These are phyloP conservation scores for Ceratocystis destructans DNA, from an alignment of 2,329 filamentous ascomycete species.

Conservation along the genomic window DNA sequence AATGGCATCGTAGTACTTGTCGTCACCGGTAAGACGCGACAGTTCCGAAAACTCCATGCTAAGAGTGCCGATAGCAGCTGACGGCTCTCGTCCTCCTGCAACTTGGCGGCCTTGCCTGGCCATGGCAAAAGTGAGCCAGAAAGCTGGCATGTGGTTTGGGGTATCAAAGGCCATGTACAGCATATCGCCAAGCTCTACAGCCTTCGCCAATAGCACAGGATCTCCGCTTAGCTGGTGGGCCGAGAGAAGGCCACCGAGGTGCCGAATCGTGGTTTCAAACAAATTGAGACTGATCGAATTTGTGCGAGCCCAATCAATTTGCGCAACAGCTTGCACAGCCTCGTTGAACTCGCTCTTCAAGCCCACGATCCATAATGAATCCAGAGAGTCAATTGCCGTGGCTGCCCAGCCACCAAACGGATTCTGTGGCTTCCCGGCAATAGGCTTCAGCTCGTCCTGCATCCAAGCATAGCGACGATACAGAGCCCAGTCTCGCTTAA, in stretches of 20 bases:
- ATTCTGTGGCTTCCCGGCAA: conserved; percentile 34
- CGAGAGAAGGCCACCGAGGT: conserved; percentile 38
- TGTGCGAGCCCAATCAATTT: conserved; percentile 40
- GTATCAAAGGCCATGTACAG: conserved; percentile 42
- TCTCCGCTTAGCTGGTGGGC: conserved; percentile 39
- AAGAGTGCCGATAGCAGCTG: conserved; percentile 47
- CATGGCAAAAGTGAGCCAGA: conserved; percentile 33
- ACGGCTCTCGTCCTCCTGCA: conserved; percentile 35
- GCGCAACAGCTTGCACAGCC: conserved; percentile 35
- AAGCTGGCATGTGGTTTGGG: conserved; percentile 36
- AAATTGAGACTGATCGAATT: conserved; percentile 31
- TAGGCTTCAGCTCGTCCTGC: conserved; percentile 37
- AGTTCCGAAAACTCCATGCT: conserved; percentile 63
- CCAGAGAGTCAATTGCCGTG: conserved; percentile 46
- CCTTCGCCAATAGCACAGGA: conserved; percentile 34
- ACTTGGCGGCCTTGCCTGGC: conserved; percentile 34
- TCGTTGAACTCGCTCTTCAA: conserved; percentile 42
- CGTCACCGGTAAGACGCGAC: conserved; percentile 56
- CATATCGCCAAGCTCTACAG: conserved; percentile 40
- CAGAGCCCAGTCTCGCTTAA: conserved; percentile 34
- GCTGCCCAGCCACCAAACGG: conserved; percentile 43
- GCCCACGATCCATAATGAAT: conserved; percentile 50
- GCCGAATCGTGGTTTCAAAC: conserved; percentile 44
- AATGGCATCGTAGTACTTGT: conserved; percentile 62
- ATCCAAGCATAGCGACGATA: conserved; percentile 41